Percentiles rank a stretch among this genome's conserved stretches.
phyloP scores from a whole-genome alignment of 257 asterid genomes.

The Henckelia pumila region DNA sequence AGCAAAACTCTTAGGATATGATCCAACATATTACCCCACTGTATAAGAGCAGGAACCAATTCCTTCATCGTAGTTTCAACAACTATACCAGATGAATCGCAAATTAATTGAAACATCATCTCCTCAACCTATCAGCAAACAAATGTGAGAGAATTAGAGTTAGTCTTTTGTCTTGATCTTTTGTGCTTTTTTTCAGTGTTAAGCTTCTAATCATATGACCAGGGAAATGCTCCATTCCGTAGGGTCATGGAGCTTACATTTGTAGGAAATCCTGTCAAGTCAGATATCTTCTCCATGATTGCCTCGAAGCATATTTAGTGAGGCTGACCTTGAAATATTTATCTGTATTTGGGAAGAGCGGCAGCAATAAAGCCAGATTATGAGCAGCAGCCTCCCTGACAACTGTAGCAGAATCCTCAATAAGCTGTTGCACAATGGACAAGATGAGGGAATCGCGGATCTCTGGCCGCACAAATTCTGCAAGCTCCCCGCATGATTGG shows the following conservation, averaged over 20 bases:
- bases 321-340: conserved; percentile 99
- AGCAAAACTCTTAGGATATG: conserved; percentile 66
- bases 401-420: conserved; percentile 95
- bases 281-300: conserved; percentile 97
- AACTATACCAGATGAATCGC: conserved; percentile 95
- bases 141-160: conserved; percentile 41
- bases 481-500: conserved; percentile 99
- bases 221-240: conserved; percentile 90
- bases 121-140: conserved; percentile 84
- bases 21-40: conserved; percentile 92
- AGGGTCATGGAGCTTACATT: conserved; percentile 95
- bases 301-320: conserved; percentile 99
- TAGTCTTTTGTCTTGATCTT: conserved; percentile 25
- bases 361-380: conserved; percentile 94
- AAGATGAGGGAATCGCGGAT: conserved; percentile 96
- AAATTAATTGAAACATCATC: conserved; percentile 92
- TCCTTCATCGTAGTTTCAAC: conserved; percentile 87
- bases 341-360: conserved; percentile 90
- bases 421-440: conserved; percentile 96
- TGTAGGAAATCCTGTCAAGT: conserved; percentile 84
- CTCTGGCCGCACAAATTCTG: conserved; percentile 91
- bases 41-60: conserved; percentile 81
- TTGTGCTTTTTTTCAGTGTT: conserved; percentile 24
- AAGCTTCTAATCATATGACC: conserved; percentile 52
- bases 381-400: conserved; percentile 98